Evolutionary conservation across 2,329 filamentous ascomycete genomes (phyloP), one percentile per base, ranked within the genome.

Genomic region (Aureobasidium sp.): DNA sequence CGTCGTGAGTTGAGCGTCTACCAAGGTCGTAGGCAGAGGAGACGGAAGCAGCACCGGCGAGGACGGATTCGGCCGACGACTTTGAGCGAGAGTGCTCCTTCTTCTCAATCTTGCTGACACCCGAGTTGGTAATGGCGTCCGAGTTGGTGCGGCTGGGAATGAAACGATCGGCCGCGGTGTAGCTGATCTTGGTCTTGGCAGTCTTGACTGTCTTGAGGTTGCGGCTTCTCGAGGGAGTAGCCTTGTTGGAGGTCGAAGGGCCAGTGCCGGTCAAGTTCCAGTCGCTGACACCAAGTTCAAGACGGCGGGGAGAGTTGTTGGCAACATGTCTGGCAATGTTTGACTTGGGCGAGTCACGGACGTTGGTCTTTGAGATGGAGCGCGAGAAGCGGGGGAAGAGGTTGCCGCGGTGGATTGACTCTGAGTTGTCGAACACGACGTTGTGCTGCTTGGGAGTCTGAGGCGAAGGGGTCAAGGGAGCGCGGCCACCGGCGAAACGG

Each of bases 81-180:
- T 89, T 91, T 55, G 88, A 80, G 55, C 86, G 79, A 62, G 85
- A 79, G 57, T 90, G 86, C 57, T 91, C 86, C 41, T 78, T 70
- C 35, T 51, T 51, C 59, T 93, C 87, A 39, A 91, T 80, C 79
- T 97, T 97, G 58, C 83, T 84, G 51, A 88, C 85, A 57, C 89
- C 88, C 55, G 80, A 80, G 61, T 90, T 90, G 65, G 84, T 78
- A 66, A 95, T 86, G 53, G 86, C 90, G 49, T 94, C 93, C 75
- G 90, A 95, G 59, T 90, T 87, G 45, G 80, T 80, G 27, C 93
- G 86, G 76, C 95, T 96, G 61, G 93, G 91, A 61, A 98, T 97
- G 76, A 97, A 98, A 50, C 93, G 85, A 70, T 98, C 93, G 34
- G 84, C 89, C 39, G 67, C 65, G 45, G 62, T 68, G 64, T 70